Evolutionary conservation across 1,284 basidiomycete genomes (phyloP), one percentile per base, ranked within the genome.

Genomic region (Puccinia hordei): DNA sequence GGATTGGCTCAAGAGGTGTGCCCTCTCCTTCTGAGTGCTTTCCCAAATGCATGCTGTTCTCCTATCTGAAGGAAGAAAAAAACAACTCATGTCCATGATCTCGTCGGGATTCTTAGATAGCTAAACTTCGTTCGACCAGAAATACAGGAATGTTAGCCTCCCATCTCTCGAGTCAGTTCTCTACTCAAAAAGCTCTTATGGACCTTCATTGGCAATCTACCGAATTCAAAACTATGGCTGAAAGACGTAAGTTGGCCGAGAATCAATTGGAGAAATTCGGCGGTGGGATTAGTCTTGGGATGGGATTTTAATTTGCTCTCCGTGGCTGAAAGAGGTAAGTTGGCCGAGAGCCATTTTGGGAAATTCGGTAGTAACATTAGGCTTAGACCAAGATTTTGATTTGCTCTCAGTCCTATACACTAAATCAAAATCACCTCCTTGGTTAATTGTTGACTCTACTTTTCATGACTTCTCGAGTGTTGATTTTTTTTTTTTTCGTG

Each of bases 251-350:
- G 49, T 27, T 80, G 57, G 77, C 77, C 8, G 77, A 80, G 59
- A 46, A 30, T 38, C 77, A 80, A 33, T 35, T 80, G 30, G 77
- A 80, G 12, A 71, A 72, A 51, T 59, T 57, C 30, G 77, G 77
- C 12, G 77, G 77, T 51, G 77, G 77, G 30, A 72, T 80, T 35
- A 72, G 77, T 53, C 77, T 80, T 15, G 77, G 68, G 33, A 80
- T 80, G 77, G 77, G 77, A 13, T 80, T 80, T 63, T 80, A 35
- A n/a, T n/a, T n/a, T n/a, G n/a, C n/a, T n/a, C n/a, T n/a, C n/a
- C n/a, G n/a, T n/a, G n/a, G n/a, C n/a, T n/a, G n/a, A n/a, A n/a
- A n/a, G n/a, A n/a, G n/a, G n/a, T n/a, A n/a, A n/a, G n/a, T n/a
- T n/a, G n/a, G n/a, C n/a, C n/a, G n/a, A n/a, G n/a, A n/a, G n/a